Conservation (phyloP, 164 flowering plant species). For the Magnolia officinalis region DNA sequence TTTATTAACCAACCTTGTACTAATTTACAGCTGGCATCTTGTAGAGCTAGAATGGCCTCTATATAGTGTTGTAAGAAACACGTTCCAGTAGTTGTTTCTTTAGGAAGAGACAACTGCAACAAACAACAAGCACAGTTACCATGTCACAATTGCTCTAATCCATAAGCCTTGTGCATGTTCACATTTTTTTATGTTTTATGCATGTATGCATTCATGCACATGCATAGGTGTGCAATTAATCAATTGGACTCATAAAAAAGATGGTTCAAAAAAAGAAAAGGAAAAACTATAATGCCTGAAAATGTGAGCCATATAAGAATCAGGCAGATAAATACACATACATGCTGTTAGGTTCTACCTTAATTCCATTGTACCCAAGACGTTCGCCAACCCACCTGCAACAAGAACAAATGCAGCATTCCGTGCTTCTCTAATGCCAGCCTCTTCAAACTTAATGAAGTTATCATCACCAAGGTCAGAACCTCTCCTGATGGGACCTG, state of each 20-base stretch:
- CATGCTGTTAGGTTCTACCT: slow-evolving; percentile 41
- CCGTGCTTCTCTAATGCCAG: slow-evolving; percentile 67
- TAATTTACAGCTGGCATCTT: slow-evolving; percentile 61
- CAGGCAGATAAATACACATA: neutral
- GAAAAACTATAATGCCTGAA: neutral
- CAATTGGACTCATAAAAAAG: neutral
- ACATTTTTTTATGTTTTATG: neutral
- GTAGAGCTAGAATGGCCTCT: slow-evolving; percentile 78
- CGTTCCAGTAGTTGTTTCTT: slow-evolving; percentile 71
- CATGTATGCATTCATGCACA: neutral
- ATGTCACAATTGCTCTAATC: neutral
- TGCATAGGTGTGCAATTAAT: too few relatives aligned
- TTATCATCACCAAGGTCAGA: slow-evolving; percentile 68
- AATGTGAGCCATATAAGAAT: neutral
- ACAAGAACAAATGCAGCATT: slow-evolving; percentile 97
- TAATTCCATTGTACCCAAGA: slow-evolving; percentile 95
- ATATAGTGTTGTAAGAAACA: slow-evolving; percentile 85
- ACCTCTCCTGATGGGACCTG: slow-evolving; percentile 96
- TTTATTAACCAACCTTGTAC: slow-evolving; percentile 39
- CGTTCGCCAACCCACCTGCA: slow-evolving; percentile 99
- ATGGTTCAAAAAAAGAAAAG: neutral
- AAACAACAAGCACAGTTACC: slow-evolving; percentile 1
- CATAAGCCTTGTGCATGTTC: neutral
- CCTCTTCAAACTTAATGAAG: slow-evolving; percentile 70
- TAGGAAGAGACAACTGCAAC: slow-evolving; percentile 85